Conservation (phyloP, 2,329 filamentous ascomycete genomes). For the Dendryphion nanum region DNA sequence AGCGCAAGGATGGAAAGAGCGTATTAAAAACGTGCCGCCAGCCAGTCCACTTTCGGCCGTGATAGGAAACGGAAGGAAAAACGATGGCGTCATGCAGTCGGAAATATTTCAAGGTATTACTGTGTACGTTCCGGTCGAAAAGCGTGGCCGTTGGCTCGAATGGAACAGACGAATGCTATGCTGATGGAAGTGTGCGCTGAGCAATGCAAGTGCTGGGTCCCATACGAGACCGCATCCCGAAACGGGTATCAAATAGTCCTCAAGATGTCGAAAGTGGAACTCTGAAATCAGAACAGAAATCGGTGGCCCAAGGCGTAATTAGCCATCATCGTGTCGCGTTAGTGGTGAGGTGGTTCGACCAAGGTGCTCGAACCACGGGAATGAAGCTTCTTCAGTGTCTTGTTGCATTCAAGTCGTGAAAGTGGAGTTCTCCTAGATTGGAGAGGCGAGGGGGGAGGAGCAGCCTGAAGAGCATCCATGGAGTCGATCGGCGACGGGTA, state of each 20-base stretch:
- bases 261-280: conserved; percentile 13
- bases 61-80: conserved; percentile 7
- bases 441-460: conserved; percentile 5
- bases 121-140: conserved; percentile 14
- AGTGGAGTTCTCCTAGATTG: conserved; percentile 4
- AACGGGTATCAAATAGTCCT: conserved; percentile 26
- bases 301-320: conserved; percentile 18
- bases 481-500: conserved; percentile 13
- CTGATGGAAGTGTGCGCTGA: conserved; percentile 11
- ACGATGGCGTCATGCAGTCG: conserved; percentile 5
- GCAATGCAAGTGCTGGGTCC: conserved; percentile 17
- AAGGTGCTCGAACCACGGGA: conserved; percentile 33
- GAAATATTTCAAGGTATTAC: conserved; percentile 12
- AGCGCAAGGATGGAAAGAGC: conserved; percentile 10
- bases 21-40: conserved; percentile 27
- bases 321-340: conserved; percentile 35
- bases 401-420: conserved; percentile 16
- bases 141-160: neutral
- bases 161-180: conserved; percentile 9
- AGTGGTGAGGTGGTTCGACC: conserved; percentile 23
- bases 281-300: conserved; percentile 19
- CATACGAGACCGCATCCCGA: conserved; percentile 13
- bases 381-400: conserved; percentile 11
- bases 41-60: conserved; percentile 9
- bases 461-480: neutral